Conservation (phyloP, 1,284 basidiomycete genomes). For the Leccinum proliferum region DNA sequence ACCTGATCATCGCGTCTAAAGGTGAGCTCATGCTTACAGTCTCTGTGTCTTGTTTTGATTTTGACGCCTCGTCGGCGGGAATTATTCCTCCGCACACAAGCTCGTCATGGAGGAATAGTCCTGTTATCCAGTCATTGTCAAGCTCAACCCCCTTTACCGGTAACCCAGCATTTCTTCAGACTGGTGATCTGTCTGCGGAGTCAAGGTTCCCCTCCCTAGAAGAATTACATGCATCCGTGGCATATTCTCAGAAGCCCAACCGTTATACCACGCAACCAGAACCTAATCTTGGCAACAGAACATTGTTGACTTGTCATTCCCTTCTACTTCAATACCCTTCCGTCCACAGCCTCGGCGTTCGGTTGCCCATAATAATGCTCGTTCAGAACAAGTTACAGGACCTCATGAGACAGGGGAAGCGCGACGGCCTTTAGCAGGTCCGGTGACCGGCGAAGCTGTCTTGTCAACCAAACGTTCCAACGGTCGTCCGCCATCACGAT, state of each 20-base stretch:
- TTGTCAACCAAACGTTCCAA: conserved; percentile 20
- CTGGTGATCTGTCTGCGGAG: conserved; percentile 48
- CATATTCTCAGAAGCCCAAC: conserved; percentile 19
- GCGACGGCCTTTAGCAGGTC: conserved; percentile 5
- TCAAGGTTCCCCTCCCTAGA: conserved; percentile 73
- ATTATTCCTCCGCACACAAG: conserved; percentile 47
- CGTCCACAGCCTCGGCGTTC: conserved; percentile 16
- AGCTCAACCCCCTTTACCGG: conserved; percentile 20
- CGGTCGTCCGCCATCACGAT: conserved; percentile 22
- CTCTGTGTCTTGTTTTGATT: conserved; percentile 3
- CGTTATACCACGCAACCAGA: conserved; percentile 18
- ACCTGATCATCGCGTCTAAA: conserved; percentile 59
- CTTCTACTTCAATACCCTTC: conserved; percentile 16
- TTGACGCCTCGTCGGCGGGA: conserved; percentile 42
- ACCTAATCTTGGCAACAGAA: conserved; percentile 7
- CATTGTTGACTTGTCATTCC: conserved; percentile 21
- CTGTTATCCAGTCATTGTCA: conserved; percentile 12
- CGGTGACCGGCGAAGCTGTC: conserved; percentile 12
- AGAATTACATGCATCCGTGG: conserved; percentile 65
- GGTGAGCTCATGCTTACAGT: conserved; percentile 37
- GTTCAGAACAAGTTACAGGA: conserved; percentile 54
- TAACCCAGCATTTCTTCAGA: conserved; percentile 16
- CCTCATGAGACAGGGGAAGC: conserved; percentile 40
- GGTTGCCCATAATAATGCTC: conserved; percentile 18
- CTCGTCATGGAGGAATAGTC: conserved; percentile 17